A percentile compares a stretch with the other conserved stretches of the same genome.
phyloP scores from a whole-genome alignment of 495 filamentous ascomycete species.

The Penicillium roqueforti region DNA sequence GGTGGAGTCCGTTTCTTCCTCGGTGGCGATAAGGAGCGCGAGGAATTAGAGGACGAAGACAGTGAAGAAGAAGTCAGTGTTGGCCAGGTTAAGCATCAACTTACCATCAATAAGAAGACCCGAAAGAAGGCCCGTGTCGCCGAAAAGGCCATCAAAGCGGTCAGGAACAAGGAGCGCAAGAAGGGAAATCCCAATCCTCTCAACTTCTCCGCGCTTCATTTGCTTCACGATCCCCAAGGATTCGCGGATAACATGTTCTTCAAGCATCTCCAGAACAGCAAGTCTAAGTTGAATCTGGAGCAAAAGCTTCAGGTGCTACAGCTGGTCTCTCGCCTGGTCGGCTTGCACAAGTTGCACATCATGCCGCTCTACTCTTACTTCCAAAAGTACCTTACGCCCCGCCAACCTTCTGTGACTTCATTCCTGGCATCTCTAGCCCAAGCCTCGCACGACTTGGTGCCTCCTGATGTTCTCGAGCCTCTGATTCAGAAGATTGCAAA shows the following conservation, averaged over 20 bases:
- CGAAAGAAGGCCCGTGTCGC: constrained; percentile 77
- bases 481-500: constrained; percentile 94
- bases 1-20: constrained; percentile 93
- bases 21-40: constrained; percentile 88
- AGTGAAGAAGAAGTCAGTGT: constrained; percentile 82
- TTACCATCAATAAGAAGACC: constrained; percentile 90
- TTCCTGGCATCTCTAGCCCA: constrained; percentile 93
- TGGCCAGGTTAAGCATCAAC: constrained; percentile 74
- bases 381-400: constrained; percentile 78
- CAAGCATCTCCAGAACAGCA: constrained; percentile 83
- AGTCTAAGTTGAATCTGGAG: constrained; percentile 83
- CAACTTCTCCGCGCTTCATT: constrained; percentile 97
- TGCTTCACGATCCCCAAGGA: constrained; percentile 91
- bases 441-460: constrained; percentile 83
- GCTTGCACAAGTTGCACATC: constrained; percentile 84
- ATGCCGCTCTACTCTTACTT: constrained; percentile 84
- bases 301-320: constrained; percentile 85
- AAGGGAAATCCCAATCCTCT: constrained; percentile 80
- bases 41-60: constrained; percentile 84
- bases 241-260: constrained; percentile 89
- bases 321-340: constrained; percentile 83
- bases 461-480: constrained; percentile 89
- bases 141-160: constrained; percentile 68
- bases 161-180: constrained; percentile 80
- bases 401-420: constrained; percentile 88